These are phyloP conservation scores for Rhynchosporium secalis DNA, from an alignment of 2,329 filamentous ascomycete species.

Conservation along the genomic window DNA sequence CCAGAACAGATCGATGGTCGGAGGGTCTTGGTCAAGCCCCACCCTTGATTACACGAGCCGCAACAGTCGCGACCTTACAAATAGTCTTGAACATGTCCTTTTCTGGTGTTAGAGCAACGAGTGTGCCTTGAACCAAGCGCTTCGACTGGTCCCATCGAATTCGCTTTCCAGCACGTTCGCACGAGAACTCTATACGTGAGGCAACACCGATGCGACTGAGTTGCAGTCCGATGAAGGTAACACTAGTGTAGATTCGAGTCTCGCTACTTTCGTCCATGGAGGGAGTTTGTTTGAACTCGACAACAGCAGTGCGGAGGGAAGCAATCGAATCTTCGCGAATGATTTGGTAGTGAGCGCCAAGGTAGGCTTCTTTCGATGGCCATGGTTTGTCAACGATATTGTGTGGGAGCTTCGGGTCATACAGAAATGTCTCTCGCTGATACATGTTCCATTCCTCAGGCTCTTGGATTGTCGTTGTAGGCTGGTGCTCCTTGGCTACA, in stretches of 20 bases:
- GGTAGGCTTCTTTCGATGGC: slow-evolving; percentile 62
- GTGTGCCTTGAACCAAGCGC: slow-evolving; percentile 52
- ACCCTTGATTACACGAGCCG: slow-evolving; percentile 62
- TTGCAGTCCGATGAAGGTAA: slow-evolving; percentile 64
- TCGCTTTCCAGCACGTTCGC: slow-evolving; percentile 60
- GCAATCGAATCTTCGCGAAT: slow-evolving; percentile 73
- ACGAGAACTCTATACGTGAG: slow-evolving; percentile 69
- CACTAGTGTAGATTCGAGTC: slow-evolving; percentile 70
- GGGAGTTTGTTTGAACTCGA: slow-evolving; percentile 53
- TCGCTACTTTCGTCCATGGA: slow-evolving; percentile 56
- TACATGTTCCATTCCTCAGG: slow-evolving; percentile 33
- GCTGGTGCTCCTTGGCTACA: not conserved
- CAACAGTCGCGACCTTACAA: slow-evolving; percentile 72
- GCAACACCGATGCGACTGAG: slow-evolving; percentile 64
- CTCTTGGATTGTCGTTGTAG: not conserved
- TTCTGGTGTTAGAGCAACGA: slow-evolving; percentile 54
- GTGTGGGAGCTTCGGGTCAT: slow-evolving; percentile 41
- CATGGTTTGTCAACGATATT: slow-evolving; percentile 61
- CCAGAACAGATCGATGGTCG: slow-evolving; percentile 76
- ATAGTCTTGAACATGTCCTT: slow-evolving; percentile 62
- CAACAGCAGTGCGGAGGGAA: slow-evolving; percentile 67
- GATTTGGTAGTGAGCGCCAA: slow-evolving; percentile 73
- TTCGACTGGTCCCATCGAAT: slow-evolving; percentile 64
- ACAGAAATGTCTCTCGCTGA: slow-evolving; percentile 23
- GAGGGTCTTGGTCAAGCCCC: slow-evolving; percentile 65